Base-by-base conservation (phyloP, 1,139 yeast species). In the Hemisphaericaspora subhashii region DNA sequence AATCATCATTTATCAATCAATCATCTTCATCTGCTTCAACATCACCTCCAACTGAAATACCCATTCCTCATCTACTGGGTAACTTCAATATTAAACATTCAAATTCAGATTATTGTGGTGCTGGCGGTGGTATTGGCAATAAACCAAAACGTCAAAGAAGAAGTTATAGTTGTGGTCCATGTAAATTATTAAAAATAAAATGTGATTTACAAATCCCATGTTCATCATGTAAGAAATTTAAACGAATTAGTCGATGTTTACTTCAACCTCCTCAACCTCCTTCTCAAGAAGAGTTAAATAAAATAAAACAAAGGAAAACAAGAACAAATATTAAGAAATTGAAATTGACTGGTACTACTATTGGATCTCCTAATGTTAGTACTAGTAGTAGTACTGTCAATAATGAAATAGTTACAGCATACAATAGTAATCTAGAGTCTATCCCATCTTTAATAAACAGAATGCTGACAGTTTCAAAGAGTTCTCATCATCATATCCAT, bases 161-260 rank as follows among this genome's bases (percentile, higher is more conserved):
- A 40, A 72, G 79, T 22, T 77, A 77, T 51, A 72, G 75, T 41
- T 77, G 83, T 54, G 82, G 81, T 0, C 80, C 79, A 3, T 77
- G 83, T 49, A 75, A 74, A 49, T 53, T 62, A 21, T 68, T 73
- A 37, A 77, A 77, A 53, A 72, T 76, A 46, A 75, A 74, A 47
- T 77, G 83, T 57, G 79, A 77, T 45, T 64, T 74, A 39, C 55
- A 61, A 34, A 57, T 60, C 8, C 82, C 82, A 0, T 77, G 83
- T 52, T 58, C 72, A 2, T 64, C 76, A 17, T 77, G 83, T 52
- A 50, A 57, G 17, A 64, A 67, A 37, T 72, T 73, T 47, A 67
- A 66, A 42, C 55, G 81, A 35, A 59, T 52, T 12, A 62, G 58
- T 27, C 57, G 65, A 41, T 74, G 79, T 49, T 40, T 58, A 16